phyloP scores from a whole-genome alignment of 2,329 filamentous ascomycete species.

The Diaporthe caulivora region DNA sequence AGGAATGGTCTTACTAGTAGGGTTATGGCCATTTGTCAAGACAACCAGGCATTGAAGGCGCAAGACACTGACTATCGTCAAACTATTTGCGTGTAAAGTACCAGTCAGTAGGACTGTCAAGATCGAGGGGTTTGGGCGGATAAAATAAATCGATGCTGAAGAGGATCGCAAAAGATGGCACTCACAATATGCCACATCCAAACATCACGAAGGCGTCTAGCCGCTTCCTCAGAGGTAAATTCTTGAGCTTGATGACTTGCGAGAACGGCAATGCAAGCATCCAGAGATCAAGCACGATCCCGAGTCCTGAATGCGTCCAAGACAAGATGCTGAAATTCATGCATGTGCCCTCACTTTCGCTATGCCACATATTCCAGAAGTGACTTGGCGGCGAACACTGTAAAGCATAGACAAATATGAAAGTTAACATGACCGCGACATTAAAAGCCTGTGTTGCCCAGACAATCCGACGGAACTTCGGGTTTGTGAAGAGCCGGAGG shows the following conservation, averaged over 20 bases:
- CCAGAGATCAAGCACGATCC: slow-evolving; percentile 28
- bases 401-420: slow-evolving; percentile 35
- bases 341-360: slow-evolving; percentile 25
- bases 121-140: rapidly evolving
- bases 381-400: slow-evolving; percentile 39
- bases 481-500: slow-evolving; percentile 23
- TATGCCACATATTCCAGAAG: slow-evolving; percentile 40
- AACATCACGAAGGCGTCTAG: slow-evolving; percentile 22
- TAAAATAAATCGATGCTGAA: not conserved
- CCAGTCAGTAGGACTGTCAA: not conserved
- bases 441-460: slow-evolving; percentile 36
- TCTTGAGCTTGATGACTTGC: slow-evolving; percentile 24
- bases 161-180: not conserved
- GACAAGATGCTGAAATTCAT: not conserved
- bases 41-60: slow-evolving; percentile 46
- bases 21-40: slow-evolving; percentile 46
- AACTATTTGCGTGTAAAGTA: slow-evolving; percentile 36
- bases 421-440: slow-evolving; percentile 33
- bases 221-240: slow-evolving; percentile 7
- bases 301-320: not conserved
- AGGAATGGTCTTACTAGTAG: slow-evolving; percentile 40
- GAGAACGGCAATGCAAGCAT: slow-evolving; percentile 32
- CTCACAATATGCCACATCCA: slow-evolving; percentile 29
- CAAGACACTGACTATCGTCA: slow-evolving; percentile 50
- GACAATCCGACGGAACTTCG: slow-evolving; percentile 12